A percentile compares a stretch with the other conserved stretches of the same genome.
Evolutionary conservation across 345 rosid species (phyloP).

Genomic region (Salix dunnii): DNA sequence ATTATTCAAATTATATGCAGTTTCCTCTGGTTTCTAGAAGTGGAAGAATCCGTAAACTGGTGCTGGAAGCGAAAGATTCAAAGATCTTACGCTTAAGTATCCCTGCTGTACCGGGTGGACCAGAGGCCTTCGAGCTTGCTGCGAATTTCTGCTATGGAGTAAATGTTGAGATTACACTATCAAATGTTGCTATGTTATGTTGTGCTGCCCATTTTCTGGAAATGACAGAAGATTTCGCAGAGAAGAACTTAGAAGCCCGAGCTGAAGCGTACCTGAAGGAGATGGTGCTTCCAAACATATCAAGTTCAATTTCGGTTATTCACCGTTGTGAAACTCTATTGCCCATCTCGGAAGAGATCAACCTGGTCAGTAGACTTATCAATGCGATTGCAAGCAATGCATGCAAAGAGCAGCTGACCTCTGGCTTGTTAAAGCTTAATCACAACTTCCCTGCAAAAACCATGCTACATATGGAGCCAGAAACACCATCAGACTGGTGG

Average conservation of each 20-base stretch:
- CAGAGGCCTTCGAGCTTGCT: conserved; percentile 86
- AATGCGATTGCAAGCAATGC: conserved; percentile 73
- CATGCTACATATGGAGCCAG: conserved; percentile 46
- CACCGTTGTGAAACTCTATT: conserved; percentile 69
- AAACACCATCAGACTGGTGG: conserved; percentile 91
- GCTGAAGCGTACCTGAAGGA: conserved; percentile 67
- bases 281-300: conserved; percentile 59
- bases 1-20: conserved; percentile 35
- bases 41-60: conserved; percentile 70
- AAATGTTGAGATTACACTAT: conserved; percentile 58
- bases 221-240: conserved; percentile 84
- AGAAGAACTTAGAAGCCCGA: conserved; percentile 64
- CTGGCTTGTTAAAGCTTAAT: conserved; percentile 85
- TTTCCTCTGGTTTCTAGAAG: conserved; percentile 93
- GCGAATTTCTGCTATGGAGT: conserved; percentile 98
- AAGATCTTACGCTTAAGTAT: conserved; percentile 59
- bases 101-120: conserved; percentile 67
- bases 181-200: conserved; percentile 64
- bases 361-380: conserved; percentile 62
- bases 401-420: conserved; percentile 94
- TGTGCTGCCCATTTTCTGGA: conserved; percentile 80
- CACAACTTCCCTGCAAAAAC: conserved; percentile 53
- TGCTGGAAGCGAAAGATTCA: conserved; percentile 67
- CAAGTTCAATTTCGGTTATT: conserved; percentile 64
- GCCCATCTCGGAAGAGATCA: conserved; percentile 77